These are phyloP conservation scores for Tuber aestivum DNA, from an alignment of 495 filamentous ascomycete genomes.

Conservation along the genomic window DNA sequence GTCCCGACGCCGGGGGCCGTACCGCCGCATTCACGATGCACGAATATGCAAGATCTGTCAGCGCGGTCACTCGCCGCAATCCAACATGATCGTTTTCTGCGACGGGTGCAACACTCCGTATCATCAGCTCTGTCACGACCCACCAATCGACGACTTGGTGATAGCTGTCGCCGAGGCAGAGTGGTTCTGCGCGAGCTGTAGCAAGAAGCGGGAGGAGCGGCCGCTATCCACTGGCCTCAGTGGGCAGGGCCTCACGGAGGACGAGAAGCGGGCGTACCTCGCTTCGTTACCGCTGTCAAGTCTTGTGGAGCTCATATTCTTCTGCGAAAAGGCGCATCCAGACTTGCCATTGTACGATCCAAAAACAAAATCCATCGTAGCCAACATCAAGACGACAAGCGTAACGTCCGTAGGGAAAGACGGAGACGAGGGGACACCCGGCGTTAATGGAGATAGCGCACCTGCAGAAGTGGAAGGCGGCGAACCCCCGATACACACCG, in stretches of 20 bases:
- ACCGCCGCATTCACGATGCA: conserved; percentile 42
- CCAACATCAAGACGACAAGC: conserved; percentile 28
- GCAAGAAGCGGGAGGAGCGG: conserved; percentile 48
- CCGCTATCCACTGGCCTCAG: conserved; percentile 43
- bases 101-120: conserved; percentile 82
- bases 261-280: conserved; percentile 40
- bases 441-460: conserved; percentile 15
- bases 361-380: conserved; percentile 36
- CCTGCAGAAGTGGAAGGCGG: conserved; percentile 15
- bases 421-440: conserved; percentile 16
- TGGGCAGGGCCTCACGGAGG: conserved; percentile 33
- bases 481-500: neutral
- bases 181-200: conserved; percentile 75
- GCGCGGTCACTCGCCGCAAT: conserved; percentile 64
- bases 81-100: conserved; percentile 90
- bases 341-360: conserved; percentile 40
- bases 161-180: conserved; percentile 58
- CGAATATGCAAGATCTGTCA: conserved; percentile 70
- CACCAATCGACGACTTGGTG: conserved; percentile 65
- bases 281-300: conserved; percentile 32
- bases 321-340: conserved; percentile 34
- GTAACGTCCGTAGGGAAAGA: conserved; percentile 29
- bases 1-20: conserved; percentile 46
- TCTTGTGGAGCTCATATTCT: conserved; percentile 38
- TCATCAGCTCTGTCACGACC: conserved; percentile 89